Percentiles rank a stretch among this genome's conserved stretches.
phyloP scores from a whole-genome alignment of 768 basidiomycete genomes.

The Macrocybe gigantea region DNA sequence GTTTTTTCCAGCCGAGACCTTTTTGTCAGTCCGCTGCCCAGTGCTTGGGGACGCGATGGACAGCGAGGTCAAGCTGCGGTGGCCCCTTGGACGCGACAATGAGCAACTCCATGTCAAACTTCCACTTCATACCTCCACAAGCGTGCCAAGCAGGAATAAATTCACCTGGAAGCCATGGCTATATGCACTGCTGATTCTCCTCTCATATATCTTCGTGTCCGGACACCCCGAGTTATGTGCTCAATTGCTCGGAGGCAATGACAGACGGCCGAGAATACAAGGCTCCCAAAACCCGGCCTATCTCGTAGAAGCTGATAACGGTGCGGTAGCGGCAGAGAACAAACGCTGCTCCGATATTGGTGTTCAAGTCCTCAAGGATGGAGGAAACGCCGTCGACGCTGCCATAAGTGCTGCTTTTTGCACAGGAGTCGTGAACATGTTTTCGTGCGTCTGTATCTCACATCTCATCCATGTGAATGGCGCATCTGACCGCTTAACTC shows the following conservation, averaged over 20 bases:
- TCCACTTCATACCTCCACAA: too few species aligned
- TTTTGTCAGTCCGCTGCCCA: too few species aligned
- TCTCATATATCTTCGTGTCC: background rate
- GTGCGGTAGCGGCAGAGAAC: conserved; percentile 90
- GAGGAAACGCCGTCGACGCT: conserved; percentile 91
- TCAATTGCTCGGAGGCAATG: too few species aligned
- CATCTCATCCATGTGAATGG: background rate
- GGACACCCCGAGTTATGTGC: background rate
- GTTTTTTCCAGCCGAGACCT: too few species aligned
- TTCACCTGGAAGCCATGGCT: too few species aligned
- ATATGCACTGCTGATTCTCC: background rate
- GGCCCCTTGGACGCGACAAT: too few species aligned
- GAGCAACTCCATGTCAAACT: too few species aligned
- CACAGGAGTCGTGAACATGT: conserved; percentile 82
- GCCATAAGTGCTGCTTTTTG: conserved; percentile 78
- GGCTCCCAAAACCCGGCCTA: conserved; percentile 36
- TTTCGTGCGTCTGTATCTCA: conserved; percentile 52
- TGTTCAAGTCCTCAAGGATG: conserved; percentile 65
- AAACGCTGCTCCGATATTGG: conserved; percentile 82
- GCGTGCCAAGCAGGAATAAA: too few species aligned
- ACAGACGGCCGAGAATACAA: background rate
- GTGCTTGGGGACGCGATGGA: too few species aligned
- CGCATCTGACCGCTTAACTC: background rate
- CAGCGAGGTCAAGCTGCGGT: too few species aligned
- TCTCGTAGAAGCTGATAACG: conserved; percentile 54